Conservation (phyloP, 2,329 filamentous ascomycete species). For the Coniella vitis region DNA sequence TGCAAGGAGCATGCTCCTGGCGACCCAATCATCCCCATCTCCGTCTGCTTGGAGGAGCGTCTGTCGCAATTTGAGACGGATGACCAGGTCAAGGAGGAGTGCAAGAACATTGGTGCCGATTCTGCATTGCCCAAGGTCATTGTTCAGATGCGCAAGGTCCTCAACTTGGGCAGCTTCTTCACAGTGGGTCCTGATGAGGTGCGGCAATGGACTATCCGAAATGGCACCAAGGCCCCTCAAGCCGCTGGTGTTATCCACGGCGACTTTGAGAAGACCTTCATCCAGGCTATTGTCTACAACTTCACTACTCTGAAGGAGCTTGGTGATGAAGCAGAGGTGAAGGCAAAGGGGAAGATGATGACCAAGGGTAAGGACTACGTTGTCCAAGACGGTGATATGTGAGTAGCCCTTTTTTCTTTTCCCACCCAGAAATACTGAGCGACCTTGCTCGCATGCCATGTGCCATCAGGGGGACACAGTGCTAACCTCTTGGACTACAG, state of each 20-base stretch:
- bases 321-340: conserved; percentile 82
- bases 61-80: conserved; percentile 75
- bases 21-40: conserved; percentile 89
- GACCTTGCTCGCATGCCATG: neutral
- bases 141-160: conserved; percentile 81
- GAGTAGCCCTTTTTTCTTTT: neutral
- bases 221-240: conserved; percentile 93
- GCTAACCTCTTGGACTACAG: no score
- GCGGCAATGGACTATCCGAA: conserved; percentile 95
- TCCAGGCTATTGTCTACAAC: conserved; percentile 93
- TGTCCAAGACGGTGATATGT: conserved; percentile 71
- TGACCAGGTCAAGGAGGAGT: conserved; percentile 72
- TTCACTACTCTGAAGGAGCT: conserved; percentile 73
- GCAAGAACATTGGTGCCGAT: conserved; percentile 79
- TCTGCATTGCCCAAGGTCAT: conserved; percentile 90
- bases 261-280: conserved; percentile 99
- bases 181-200: conserved; percentile 94
- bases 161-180: conserved; percentile 94
- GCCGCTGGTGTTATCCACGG: conserved; percentile 87
- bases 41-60: conserved; percentile 87
- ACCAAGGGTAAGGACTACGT: conserved; percentile 83
- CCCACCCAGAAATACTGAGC: neutral
- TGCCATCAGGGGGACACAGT: no score
- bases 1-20: conserved; percentile 83
- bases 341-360: conserved; percentile 92